Percentiles rank a stretch among this genome's conserved stretches.
Evolutionary conservation across 2,329 filamentous ascomycete genomes (phyloP).

Genomic region (Leptographium radiaticola): DNA sequence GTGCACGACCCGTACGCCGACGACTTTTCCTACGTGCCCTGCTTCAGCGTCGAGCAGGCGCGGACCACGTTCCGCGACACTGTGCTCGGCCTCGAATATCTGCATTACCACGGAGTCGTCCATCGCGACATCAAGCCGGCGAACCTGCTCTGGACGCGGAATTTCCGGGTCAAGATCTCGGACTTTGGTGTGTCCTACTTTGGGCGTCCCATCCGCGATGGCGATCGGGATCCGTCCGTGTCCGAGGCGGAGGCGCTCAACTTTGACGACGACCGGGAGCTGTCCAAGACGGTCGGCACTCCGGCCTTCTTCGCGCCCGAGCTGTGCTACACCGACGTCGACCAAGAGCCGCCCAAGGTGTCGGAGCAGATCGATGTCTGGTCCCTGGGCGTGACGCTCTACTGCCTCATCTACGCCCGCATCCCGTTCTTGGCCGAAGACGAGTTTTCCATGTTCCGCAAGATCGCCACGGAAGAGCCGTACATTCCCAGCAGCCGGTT

Average conservation of each 20-base stretch:
- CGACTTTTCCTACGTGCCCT: constrained; percentile 85
- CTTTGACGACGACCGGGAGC: constrained; percentile 82
- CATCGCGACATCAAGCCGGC: constrained; percentile 81
- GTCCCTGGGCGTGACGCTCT: constrained; percentile 92
- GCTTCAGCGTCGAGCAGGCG: constrained; percentile 75
- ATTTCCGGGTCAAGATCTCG: constrained; percentile 88
- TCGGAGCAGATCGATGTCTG: constrained; percentile 94
- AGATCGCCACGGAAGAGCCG: constrained; percentile 84
- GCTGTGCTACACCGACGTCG: constrained; percentile 76
- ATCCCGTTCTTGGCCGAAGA: constrained; percentile 89
- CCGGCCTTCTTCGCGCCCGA: constrained; percentile 97
- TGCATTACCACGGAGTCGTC: constrained; percentile 77
- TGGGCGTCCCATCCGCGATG: constrained; percentile 72
- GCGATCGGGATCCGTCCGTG: constrained; percentile 60
- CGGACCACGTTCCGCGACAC: constrained; percentile 84
- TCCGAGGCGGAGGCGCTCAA: constrained; percentile 76
- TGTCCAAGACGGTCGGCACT: constrained; percentile 97
- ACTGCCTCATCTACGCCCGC: constrained; percentile 86
- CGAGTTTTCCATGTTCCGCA: constrained; percentile 81
- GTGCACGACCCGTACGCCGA: constrained; percentile 60
- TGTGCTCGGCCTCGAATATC: constrained; percentile 81
- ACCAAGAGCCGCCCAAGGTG: constrained; percentile 58
- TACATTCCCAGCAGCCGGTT: constrained; percentile 75
- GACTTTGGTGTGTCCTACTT: constrained; percentile 98
- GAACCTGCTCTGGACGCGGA: constrained; percentile 76